phyloP scores from a whole-genome alignment of 108 stramenopile species.

The Stephanodiscus minutulus region DNA sequence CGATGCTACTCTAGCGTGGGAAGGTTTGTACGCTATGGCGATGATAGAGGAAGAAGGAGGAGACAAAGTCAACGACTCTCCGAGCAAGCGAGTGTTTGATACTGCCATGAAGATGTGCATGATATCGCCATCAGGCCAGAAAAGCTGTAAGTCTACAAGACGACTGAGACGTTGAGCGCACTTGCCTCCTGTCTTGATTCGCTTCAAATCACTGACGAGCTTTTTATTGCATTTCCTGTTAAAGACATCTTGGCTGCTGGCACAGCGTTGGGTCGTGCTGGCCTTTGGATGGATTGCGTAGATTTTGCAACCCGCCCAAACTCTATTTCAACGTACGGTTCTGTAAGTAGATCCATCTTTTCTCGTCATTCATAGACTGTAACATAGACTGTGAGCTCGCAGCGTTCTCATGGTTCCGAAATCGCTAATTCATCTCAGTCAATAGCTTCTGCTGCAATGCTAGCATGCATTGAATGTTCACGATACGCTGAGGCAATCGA shows the following conservation, averaged over 20 bases:
- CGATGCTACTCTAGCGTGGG: constrained; percentile 50
- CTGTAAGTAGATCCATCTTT: constrained; percentile 12
- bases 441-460: constrained; percentile 67
- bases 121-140: constrained; percentile 76
- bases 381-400: background rate
- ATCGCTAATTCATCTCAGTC: constrained; percentile 12
- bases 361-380: too few species aligned
- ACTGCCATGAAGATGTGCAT: constrained; percentile 70
- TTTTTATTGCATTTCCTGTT: background rate
- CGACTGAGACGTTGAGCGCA: background rate
- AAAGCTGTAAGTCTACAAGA: constrained; percentile 43
- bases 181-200: background rate
- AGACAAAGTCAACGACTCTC: constrained; percentile 12
- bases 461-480: constrained; percentile 60
- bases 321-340: constrained; percentile 31
- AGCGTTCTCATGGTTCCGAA: background rate
- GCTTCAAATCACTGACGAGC: background rate
- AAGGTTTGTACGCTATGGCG: constrained; percentile 72
- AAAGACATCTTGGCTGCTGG: constrained; percentile 80
- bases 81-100: constrained; percentile 56
- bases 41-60: constrained; percentile 10
- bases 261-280: constrained; percentile 74
- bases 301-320: constrained; percentile 54
- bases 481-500: constrained; percentile 51
- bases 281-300: constrained; percentile 62